These are phyloP conservation scores for Ananas comosus DNA, from an alignment of 176 grass and related monocot species.

Conservation along the genomic window DNA sequence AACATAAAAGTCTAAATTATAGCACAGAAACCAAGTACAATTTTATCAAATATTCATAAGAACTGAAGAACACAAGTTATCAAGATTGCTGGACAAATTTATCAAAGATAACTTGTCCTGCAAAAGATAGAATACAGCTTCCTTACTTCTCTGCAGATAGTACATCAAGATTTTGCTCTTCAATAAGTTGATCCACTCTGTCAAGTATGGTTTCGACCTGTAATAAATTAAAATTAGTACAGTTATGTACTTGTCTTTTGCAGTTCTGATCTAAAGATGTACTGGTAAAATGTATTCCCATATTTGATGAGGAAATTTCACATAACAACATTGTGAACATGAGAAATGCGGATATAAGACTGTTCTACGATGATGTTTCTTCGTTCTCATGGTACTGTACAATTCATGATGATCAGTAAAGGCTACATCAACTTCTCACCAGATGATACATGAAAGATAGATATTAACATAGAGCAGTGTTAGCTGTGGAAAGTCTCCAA, in stretches of 20 bases:
- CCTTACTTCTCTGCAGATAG: conserved; percentile 60
- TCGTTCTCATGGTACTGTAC: no score
- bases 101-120: no score
- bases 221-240: neutral
- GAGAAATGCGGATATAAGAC: no score
- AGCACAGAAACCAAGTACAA: neutral
- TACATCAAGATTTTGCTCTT: conserved; percentile 40
- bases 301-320: no score
- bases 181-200: conserved; percentile 40
- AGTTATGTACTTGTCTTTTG: neutral
- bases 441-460: no score
- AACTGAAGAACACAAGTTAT: neutral
- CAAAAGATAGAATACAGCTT: neutral
- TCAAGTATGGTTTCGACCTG: conserved; percentile 41
- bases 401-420: no score
- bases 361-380: no score
- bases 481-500: no score
- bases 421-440: no score
- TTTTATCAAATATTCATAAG: neutral
- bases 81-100: no score
- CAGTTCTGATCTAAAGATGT: neutral
- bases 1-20: neutral
- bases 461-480: no score
- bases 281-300: neutral
- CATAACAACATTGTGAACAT: no score